Percentiles rank a stretch among this genome's conserved stretches.
Conservation (phyloP, 768 basidiomycete species). For the Myochromella boudieri region DNA sequence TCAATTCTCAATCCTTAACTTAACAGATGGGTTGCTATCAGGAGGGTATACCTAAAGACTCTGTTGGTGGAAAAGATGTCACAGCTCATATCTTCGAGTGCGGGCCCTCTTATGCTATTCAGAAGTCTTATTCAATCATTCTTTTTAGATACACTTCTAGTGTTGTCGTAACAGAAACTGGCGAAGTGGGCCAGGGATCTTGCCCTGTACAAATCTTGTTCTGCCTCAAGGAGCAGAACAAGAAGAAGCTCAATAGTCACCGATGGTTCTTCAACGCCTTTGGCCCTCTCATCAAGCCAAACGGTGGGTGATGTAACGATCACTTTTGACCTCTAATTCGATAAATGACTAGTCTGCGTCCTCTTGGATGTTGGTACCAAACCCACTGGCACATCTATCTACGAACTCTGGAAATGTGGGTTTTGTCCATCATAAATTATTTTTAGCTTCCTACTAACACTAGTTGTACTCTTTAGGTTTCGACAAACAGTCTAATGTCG, state of each 20-base stretch:
- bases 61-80: slow-evolving; percentile 85
- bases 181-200: slow-evolving; percentile 73
- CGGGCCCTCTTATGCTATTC: not conserved
- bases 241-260: slow-evolving; percentile 95
- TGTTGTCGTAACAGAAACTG: slow-evolving; percentile 74
- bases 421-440: slow-evolving; percentile 7
- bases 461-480: slow-evolving; percentile 48
- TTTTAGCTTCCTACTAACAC: not conserved
- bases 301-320: slow-evolving; percentile 62
- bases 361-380: slow-evolving; percentile 96
- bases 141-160: slow-evolving; percentile 67
- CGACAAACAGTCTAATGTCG: slow-evolving; percentile 81
- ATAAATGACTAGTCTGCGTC: slow-evolving; percentile 61
- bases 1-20: not conserved
- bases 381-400: slow-evolving; percentile 91
- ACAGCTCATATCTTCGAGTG: slow-evolving; percentile 94
- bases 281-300: slow-evolving; percentile 82
- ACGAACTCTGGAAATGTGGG: slow-evolving; percentile 93
- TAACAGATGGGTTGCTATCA: slow-evolving; percentile 81
- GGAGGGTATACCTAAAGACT: slow-evolving; percentile 88
- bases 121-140: slow-evolving; percentile 18
- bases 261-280: slow-evolving; percentile 99
- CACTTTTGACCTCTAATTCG: not conserved
- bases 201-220: slow-evolving; percentile 88
- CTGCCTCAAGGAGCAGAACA: slow-evolving; percentile 94